A percentile compares a stretch with the other conserved stretches of the same genome.
phyloP scores from a whole-genome alignment of 2,329 filamentous ascomycete genomes.

The Colletotrichum endophyticum region DNA sequence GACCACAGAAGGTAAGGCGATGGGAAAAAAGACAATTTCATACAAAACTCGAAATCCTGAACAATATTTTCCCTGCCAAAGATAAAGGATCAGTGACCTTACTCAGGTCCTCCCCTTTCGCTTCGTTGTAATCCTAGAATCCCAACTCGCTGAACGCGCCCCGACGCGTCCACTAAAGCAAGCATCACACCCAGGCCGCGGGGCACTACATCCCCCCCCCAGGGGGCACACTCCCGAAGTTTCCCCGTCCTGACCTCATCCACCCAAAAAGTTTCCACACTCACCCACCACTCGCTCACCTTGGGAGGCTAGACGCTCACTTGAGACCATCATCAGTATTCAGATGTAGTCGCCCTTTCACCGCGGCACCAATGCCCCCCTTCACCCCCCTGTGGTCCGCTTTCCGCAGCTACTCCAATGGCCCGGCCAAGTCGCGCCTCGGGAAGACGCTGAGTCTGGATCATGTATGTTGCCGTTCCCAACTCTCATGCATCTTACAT shows the following conservation, averaged over 20 bases:
- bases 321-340: neutral
- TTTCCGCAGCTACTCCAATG: conserved; percentile 42
- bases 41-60: neutral
- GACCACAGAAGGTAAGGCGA: neutral
- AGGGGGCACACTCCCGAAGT: neutral
- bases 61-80: neutral
- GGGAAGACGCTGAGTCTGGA: conserved; percentile 59
- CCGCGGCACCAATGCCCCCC: neutral
- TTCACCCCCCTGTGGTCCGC: conserved; percentile 1
- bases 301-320: neutral
- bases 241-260: conserved; percentile 19
- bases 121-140: neutral
- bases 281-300: neutral
- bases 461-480: conserved; percentile 48
- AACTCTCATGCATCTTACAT: neutral
- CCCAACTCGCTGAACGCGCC: neutral
- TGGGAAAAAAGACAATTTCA: neutral
- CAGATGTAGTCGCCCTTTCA: conserved; percentile 1
- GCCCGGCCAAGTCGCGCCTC: conserved; percentile 38
- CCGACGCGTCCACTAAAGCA: neutral
- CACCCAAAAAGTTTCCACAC: conserved; percentile 16
- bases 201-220: neutral
- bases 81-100: neutral
- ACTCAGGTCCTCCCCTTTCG: neutral
- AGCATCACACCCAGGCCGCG: neutral